A percentile compares a stretch with the other conserved stretches of the same genome.
Conservation (phyloP, 148 eudicot species). For the Camellia japonica region DNA sequence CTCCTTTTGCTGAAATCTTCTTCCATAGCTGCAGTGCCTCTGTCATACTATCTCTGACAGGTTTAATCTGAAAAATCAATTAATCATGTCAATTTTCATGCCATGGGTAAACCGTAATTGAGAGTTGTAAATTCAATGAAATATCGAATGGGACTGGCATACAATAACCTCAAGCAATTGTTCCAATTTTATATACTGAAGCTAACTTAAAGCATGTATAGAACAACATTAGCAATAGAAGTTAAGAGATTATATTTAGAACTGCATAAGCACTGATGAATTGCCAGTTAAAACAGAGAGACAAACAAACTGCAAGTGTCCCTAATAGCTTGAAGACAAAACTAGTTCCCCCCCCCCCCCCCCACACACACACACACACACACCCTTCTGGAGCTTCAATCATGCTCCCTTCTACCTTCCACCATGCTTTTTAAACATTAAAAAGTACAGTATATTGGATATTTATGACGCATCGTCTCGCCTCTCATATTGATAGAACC, state of each 20-base stretch:
- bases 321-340: background rate
- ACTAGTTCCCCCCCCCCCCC: background rate
- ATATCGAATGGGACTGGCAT: background rate
- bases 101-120: background rate
- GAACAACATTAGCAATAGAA: background rate
- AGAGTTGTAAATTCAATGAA: too few species aligned
- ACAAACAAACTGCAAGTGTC: background rate
- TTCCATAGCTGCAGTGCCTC: slow-evolving; percentile 94
- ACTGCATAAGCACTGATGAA: background rate
- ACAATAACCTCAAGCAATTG: background rate
- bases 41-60: slow-evolving; percentile 90
- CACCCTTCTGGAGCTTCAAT: too few species aligned
- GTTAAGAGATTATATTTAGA: background rate
- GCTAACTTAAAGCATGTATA: background rate
- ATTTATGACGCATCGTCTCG: too few species aligned
- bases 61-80: slow-evolving; percentile 66
- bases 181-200: background rate
- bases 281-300: background rate
- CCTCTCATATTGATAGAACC: too few species aligned
- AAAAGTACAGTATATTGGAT: too few species aligned
- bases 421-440: background rate
- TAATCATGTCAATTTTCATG: slow-evolving; percentile 1
- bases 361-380: too few species aligned
- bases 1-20: slow-evolving; percentile 52
- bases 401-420: background rate